Conservation (phyloP, 106 monocot species). For the Dioscorea alata region DNA sequence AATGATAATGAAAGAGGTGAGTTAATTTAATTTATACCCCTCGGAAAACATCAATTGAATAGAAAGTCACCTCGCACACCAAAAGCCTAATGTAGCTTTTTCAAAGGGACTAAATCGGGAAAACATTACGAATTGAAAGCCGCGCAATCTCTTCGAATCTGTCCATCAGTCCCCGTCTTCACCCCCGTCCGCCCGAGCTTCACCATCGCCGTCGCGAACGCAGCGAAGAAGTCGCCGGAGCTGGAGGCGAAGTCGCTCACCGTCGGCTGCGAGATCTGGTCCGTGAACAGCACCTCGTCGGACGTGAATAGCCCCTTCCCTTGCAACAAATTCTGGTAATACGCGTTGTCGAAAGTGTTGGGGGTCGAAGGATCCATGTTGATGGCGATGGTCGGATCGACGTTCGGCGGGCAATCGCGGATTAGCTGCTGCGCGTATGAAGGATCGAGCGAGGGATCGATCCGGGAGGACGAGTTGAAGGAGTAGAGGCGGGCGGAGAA, state of each 20-base stretch:
- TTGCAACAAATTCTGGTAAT: constrained; percentile 52
- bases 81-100: too few species aligned
- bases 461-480: constrained; percentile 5
- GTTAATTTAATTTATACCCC: too few species aligned
- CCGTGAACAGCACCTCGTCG: constrained; percentile 52
- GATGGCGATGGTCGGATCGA: constrained; percentile 26
- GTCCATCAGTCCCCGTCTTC: constrained; percentile 24
- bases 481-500: constrained; percentile 29
- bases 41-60: too few species aligned
- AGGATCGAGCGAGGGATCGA: constrained; percentile 28
- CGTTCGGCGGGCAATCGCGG: constrained; percentile 18
- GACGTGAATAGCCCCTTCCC: constrained; percentile 54
- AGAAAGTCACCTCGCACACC: too few species aligned
- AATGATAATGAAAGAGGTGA: too few species aligned
- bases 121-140: constrained; percentile 14
- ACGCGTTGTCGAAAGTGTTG: constrained; percentile 50
- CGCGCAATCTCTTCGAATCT: constrained; percentile 35
- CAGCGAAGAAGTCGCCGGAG: constrained; percentile 28
- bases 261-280: constrained; percentile 27
- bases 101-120: too few species aligned
- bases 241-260: constrained; percentile 44
- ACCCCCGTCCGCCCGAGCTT: constrained; percentile 50
- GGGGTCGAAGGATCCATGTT: constrained; percentile 21
- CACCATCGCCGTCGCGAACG: constrained; percentile 42
- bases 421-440: constrained; percentile 25